Base-by-base conservation (phyloP, 169 alveolate species). In the Plasmodium gonderi region DNA sequence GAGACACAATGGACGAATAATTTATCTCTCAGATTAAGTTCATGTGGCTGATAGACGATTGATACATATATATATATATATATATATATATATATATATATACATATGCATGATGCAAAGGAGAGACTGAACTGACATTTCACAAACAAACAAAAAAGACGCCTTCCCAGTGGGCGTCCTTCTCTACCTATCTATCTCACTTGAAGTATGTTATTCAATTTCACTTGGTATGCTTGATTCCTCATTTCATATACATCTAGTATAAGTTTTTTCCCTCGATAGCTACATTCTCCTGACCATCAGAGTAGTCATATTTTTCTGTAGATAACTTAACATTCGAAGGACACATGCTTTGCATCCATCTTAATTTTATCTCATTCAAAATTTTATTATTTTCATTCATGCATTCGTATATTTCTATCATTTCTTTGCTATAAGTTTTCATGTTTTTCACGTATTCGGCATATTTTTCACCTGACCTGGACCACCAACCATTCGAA, bases 341-440 rank as follows among this genome's bases (percentile, higher is more conserved):
- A 45, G 74, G 7, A 45, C 36, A 60, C 7, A 23, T 17, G 17
- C 29, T 83, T 17, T 31, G 8, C 68, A 29, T 14, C 17, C 60
- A 29, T 20, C 33, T 80, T 64, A 87, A 23, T 47, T 64, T 60
- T 17, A 87, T 60, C 45, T 44, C 79, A 77, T 87, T 79, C 67
- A 87, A 44, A 5, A 87, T 36, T 60, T 64, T 78, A 44, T 31
- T 67, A 51, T 87, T 87, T 76, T 60, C 67, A 20, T 64, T 67
- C 93, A 87, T 87, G 51, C 54, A 29, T 76, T 51, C 87, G 29
- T 77, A 76, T 60, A 87, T 67, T 11, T 87, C 93, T 36, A 26
- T 8, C 80, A 87, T 60, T 49, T 87, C 93, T 26, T 87, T 40
- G 44, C 81, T 87, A 14, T 87, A 87, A 4, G 54, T 87, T 76